These are phyloP conservation scores for Golubevia pallescens DNA, from an alignment of 1,284 basidiomycete species.

Conservation along the genomic window DNA sequence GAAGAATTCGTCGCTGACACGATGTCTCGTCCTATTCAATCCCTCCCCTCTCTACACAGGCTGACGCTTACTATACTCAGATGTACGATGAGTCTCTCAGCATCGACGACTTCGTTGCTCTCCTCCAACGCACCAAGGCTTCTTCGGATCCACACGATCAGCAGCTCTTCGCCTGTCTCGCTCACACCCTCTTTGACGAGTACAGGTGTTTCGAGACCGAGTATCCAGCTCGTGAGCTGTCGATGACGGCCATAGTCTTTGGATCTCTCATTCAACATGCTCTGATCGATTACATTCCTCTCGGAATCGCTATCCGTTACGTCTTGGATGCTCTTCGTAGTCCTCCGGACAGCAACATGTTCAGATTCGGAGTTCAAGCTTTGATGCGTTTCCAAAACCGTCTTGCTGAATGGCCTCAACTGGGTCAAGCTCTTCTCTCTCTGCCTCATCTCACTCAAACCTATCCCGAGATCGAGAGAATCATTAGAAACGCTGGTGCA, in stretches of 20 bases:
- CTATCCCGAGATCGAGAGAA: slow-evolving; percentile 77
- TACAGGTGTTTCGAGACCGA: slow-evolving; percentile 96
- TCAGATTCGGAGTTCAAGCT: slow-evolving; percentile 94
- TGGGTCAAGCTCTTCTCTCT: slow-evolving; percentile 85
- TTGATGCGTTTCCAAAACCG: slow-evolving; percentile 85
- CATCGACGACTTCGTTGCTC: slow-evolving; percentile 54
- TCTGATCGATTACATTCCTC: slow-evolving; percentile 91
- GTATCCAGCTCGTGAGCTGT: slow-evolving; percentile 90
- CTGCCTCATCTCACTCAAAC: slow-evolving; percentile 86
- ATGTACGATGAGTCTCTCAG: slow-evolving; percentile 62
- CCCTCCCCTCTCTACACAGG: slow-evolving; percentile 68
- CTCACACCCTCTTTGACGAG: slow-evolving; percentile 99
- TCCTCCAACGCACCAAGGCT: slow-evolving; percentile 49
- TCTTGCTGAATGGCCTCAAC: slow-evolving; percentile 88
- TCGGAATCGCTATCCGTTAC: slow-evolving; percentile 96
- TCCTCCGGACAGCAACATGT: slow-evolving; percentile 86
- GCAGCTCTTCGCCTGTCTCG: slow-evolving; percentile 97
- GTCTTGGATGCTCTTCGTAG: slow-evolving; percentile 83
- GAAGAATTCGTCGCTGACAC: too few relatives aligned
- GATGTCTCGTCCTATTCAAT: too few relatives aligned
- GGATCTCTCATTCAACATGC: slow-evolving; percentile 93
- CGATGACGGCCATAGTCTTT: slow-evolving; percentile 95
- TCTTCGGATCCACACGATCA: slow-evolving; percentile 76
- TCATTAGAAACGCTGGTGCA: slow-evolving; percentile 32
- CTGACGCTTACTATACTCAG: slow-evolving; percentile 55